Evolutionary conservation across 768 basidiomycete species (phyloP), one percentile per base, ranked within the genome.

Genomic region (Lyophyllum semitale): DNA sequence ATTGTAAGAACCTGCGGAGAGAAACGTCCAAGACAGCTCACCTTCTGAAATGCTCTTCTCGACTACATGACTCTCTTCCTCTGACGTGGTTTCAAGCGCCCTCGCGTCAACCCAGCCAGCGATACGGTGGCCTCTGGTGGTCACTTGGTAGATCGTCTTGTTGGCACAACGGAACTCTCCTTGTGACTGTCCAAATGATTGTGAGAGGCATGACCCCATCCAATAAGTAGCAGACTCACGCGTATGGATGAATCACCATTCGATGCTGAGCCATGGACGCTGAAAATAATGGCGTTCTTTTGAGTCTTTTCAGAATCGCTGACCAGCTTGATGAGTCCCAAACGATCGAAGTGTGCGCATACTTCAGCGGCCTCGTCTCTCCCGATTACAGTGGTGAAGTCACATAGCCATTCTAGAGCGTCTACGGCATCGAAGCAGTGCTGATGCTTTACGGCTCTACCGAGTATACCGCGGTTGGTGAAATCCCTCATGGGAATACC

Each of bases 301-400:
- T 79, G 80, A 26, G 22, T 42, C 68, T 83, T 84, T 53, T 84
- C 74, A 70, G 82, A 84, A 66, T 85, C 83, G 62, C 83, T 83
- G 56, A 88, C 85, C 32, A 91, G 74, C 3, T 70, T 64, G 64
- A 92, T 83, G 44, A 88, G 77, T 9, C 87, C 85, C 61, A 86
- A 86, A 41, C 89, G 80, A 25, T 89, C 87, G 62, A 92, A 90
- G 61, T 92, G 90, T 0, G 88, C 90, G 1, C 84, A 81, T 73
- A 89, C 81, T 71, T 90, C 90, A 22, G 87, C 85, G 0, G 87
- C 89, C 66, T 92, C 91, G 59, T 92, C 91, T 44, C 85, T 74
- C 8, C 88, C 88, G 26, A 85, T 83, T 38, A 88, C 84, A 4
- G 88, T 89, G 4, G 91, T 85, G 63, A 85, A 89, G 64, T 92